Evolutionary conservation across 177 flowering plant genomes (phyloP).

Genomic region (Vitis hybrid): DNA sequence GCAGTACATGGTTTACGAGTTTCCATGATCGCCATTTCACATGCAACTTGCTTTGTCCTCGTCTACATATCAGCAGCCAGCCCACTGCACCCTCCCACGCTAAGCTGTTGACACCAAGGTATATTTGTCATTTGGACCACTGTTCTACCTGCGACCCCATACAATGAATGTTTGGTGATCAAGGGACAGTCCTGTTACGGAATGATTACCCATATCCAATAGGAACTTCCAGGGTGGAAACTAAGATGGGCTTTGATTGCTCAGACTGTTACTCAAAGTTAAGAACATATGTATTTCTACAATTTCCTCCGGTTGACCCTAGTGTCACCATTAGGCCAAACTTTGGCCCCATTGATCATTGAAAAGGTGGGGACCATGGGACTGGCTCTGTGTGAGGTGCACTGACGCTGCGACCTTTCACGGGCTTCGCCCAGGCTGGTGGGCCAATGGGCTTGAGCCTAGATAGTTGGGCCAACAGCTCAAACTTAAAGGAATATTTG

Average conservation of each 20-base stretch:
- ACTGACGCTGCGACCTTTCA: too few species aligned
- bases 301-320: too few species aligned
- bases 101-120: neutral
- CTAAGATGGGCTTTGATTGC: neutral
- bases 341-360: too few species aligned
- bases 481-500: too few species aligned
- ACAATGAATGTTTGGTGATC: neutral
- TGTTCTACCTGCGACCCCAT: neutral
- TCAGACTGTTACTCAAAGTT: too few species aligned
- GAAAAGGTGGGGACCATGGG: too few species aligned
- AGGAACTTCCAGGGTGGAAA: neutral
- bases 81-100: neutral
- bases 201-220: neutral
- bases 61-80: neutral
- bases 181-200: neutral
- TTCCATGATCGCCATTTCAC: neutral
- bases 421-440: too few species aligned
- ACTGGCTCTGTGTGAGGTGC: too few species aligned
- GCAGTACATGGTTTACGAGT: neutral
- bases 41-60: conserved; percentile 7
- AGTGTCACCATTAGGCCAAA: too few species aligned
- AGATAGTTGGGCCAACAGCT: too few species aligned
- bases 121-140: neutral
- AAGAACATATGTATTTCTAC: too few species aligned
- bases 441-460: too few species aligned